Evolutionary conservation across 2,329 filamentous ascomycete genomes (phyloP), one percentile per base, ranked within the genome.

Genomic region (Trichoderma sp.): DNA sequence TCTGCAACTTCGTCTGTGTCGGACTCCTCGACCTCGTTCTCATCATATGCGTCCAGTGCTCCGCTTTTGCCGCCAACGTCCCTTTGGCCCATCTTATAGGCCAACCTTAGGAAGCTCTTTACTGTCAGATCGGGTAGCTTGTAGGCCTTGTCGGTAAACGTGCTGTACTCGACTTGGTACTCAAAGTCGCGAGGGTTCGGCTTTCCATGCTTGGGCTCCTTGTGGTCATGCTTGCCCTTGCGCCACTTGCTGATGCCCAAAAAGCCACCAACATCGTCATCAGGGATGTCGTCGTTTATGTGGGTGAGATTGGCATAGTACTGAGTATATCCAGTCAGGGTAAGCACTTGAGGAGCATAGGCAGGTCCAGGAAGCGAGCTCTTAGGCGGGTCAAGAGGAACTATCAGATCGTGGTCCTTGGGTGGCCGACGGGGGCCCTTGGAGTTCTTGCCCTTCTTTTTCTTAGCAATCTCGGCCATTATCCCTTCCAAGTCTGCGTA

Each of bases 281-380:
- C 74, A 1, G 79, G 75, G 59, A 89, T 84, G 70, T 91, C 87
- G 74, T 94, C 92, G 80, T 98, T 96, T 80, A 97, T 90, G 69
- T 88, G 82, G 0, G 95, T 98, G n/a, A 99, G 82, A 78, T 99
- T 99, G 70, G 95, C 94, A 79, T 89, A 97, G 79, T 96, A 97
- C 75, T 99, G 96, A 4, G 89, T 93, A 79, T 93, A 97, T 5
- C 92, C 89, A 3, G 91, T 85, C 71, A 94, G 83, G 0, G 93
- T 92, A 46, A 98, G 83, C 0, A 92, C 83, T 77, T 99, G 96
- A 8, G 91, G 89, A 24, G 90, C 93, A 79, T 99, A 98, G 8
- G 93, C 96, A 0, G 96, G 96, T 0, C 96, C 96, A 0, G 95
- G 95, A 6, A 88, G 88, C 8, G 90, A 81, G 2, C 86, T 86